A percentile compares a stretch with the other conserved stretches of the same genome.
phyloP scores from a whole-genome alignment of 495 filamentous ascomycete genomes.

The Podospora tetraspora region DNA sequence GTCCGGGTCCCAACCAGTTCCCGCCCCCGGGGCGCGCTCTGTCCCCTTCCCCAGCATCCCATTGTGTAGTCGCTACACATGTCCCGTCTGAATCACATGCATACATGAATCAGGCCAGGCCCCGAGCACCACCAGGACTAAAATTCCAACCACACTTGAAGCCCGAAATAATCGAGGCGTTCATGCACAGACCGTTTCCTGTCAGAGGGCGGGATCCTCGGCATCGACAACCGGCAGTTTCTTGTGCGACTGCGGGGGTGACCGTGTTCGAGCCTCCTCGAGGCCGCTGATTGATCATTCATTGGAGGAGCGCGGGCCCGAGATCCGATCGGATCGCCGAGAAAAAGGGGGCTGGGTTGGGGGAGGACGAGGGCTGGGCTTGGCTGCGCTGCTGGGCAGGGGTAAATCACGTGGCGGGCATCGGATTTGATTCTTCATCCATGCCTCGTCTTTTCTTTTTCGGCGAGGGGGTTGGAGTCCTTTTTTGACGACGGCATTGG shows the following conservation, averaged over 20 bases:
- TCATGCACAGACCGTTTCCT: not conserved
- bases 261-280: too few species aligned
- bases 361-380: not conserved
- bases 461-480: not conserved
- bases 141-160: too few species aligned
- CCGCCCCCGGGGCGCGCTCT: too few species aligned
- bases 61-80: too few species aligned
- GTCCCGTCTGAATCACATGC: too few species aligned
- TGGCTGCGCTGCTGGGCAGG: not conserved
- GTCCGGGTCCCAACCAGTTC: too few species aligned
- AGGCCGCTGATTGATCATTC: not conserved
- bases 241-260: not conserved
- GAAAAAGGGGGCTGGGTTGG: not conserved
- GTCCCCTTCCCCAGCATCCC: too few species aligned
- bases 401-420: not conserved
- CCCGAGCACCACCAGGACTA: too few species aligned
- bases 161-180: not conserved
- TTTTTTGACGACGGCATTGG: not conserved
- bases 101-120: too few species aligned
- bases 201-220: not conserved
- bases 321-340: not conserved
- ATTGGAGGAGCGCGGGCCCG: not conserved
- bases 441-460: not conserved
- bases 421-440: not conserved
- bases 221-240: not conserved